A percentile compares a stretch with the other conserved stretches of the same genome.
Conservation (phyloP, 2,329 filamentous ascomycete species). For the Aspergillus ustus region DNA sequence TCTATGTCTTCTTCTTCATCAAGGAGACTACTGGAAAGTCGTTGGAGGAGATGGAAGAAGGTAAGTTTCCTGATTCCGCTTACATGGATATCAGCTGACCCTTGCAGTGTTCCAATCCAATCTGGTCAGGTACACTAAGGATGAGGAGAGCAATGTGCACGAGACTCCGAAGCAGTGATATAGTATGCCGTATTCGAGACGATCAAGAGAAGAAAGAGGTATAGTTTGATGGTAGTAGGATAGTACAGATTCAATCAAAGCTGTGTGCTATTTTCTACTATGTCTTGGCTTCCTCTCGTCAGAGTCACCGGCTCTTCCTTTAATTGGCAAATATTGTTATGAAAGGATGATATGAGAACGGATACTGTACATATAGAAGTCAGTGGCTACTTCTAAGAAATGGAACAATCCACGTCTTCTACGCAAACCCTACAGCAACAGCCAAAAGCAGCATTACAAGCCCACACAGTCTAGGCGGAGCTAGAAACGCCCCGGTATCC, state of each 20-base stretch:
- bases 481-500: no score
- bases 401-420: no score
- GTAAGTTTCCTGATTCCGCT: not conserved
- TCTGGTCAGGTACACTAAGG: slow-evolving; percentile 1
- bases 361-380: no score
- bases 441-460: no score
- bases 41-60: slow-evolving; percentile 37
- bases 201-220: not conserved
- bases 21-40: slow-evolving; percentile 47
- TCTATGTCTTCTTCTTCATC: slow-evolving; percentile 42
- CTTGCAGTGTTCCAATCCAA: slow-evolving; percentile 5
- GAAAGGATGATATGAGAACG: no score
- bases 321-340: no score
- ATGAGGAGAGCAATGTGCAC: not conserved
- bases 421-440: no score
- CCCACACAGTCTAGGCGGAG: no score
- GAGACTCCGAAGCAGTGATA: not conserved
- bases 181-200: not conserved
- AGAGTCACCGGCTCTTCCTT: no score
- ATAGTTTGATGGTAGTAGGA: not conserved
- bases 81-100: not conserved
- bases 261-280: not conserved
- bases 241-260: not conserved
- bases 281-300: no score
- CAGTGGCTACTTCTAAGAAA: no score